Conservation (phyloP, 768 basidiomycete genomes). For the Lactarius psammicola region DNA sequence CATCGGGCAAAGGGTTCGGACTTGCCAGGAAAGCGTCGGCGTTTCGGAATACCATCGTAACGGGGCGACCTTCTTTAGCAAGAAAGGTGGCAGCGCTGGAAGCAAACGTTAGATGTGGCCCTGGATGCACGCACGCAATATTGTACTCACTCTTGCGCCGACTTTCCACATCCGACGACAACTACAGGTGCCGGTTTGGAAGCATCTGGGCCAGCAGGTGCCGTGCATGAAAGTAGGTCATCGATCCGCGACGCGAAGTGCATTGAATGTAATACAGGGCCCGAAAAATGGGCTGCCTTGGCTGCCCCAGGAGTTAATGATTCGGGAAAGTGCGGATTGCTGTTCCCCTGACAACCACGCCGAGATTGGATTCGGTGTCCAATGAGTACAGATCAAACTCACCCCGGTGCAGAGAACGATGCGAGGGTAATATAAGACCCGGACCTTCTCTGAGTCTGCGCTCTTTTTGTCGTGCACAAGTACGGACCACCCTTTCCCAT, state of each 20-base stretch:
- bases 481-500: slow-evolving; percentile 46
- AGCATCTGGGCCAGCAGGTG: slow-evolving; percentile 10
- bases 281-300: slow-evolving; percentile 40
- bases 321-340: slow-evolving; percentile 46
- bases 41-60: slow-evolving; percentile 51
- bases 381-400: slow-evolving; percentile 29
- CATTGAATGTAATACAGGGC: slow-evolving; percentile 52
- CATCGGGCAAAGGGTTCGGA: slow-evolving; percentile 48
- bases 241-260: slow-evolving; percentile 45
- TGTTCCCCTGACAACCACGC: slow-evolving; percentile 50
- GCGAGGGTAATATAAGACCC: slow-evolving; percentile 43
- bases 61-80: slow-evolving; percentile 47
- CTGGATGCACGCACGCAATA: neutral
- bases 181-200: slow-evolving; percentile 39
- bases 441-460: slow-evolving; percentile 30
- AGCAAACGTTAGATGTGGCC: neutral
- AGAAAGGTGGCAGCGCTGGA: slow-evolving; percentile 49
- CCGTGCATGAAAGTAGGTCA: slow-evolving; percentile 39
- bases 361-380: neutral
- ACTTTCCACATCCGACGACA: slow-evolving; percentile 64
- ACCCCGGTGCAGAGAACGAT: slow-evolving; percentile 61
- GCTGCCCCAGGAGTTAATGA: slow-evolving; percentile 42
- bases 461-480: slow-evolving; percentile 37
- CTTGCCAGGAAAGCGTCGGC: slow-evolving; percentile 52
- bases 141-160: slow-evolving; percentile 53